These are phyloP conservation scores for Zarea fungicola DNA, from an alignment of 2,329 filamentous ascomycete genomes.

Conservation along the genomic window DNA sequence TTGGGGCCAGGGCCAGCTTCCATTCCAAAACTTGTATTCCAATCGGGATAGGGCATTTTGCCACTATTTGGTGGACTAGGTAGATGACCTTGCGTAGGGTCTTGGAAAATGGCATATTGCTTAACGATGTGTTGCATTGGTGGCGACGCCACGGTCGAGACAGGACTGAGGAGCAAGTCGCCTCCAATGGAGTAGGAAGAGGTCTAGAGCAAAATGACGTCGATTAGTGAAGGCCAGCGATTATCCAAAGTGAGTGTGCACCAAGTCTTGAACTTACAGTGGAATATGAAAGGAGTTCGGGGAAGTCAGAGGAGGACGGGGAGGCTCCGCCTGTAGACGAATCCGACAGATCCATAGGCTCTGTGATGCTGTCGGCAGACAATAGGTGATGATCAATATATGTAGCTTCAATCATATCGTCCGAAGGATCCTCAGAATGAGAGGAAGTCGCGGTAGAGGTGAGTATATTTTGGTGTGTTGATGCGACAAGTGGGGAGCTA, in stretches of 20 bases:
- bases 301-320: slow-evolving; percentile 1
- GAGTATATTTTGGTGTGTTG: not conserved
- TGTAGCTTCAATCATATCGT: slow-evolving; percentile 2
- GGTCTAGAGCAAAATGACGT: not conserved
- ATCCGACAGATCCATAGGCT: slow-evolving; percentile 5
- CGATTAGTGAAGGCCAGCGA: slow-evolving; percentile 3
- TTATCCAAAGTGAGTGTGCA: slow-evolving; percentile 3
- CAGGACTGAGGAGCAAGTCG: slow-evolving; percentile 43
- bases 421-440: not conserved
- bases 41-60: slow-evolving; percentile 37
- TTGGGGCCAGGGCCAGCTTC: slow-evolving; percentile 16
- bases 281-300: slow-evolving; percentile 6
- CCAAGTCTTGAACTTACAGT: slow-evolving; percentile 1
- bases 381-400: not conserved
- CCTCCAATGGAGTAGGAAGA: slow-evolving; percentile 30
- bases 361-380: not conserved
- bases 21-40: slow-evolving; percentile 37
- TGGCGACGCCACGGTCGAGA: slow-evolving; percentile 45
- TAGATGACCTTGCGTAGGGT: slow-evolving; percentile 35
- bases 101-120: slow-evolving; percentile 32
- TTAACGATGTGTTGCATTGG: slow-evolving; percentile 40
- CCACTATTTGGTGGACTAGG: slow-evolving; percentile 44
- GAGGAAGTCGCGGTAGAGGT: not conserved
- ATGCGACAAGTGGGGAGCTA: not conserved
- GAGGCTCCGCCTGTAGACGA: not conserved